These are phyloP conservation scores for Lophiostoma macrostomum DNA, from an alignment of 495 filamentous ascomycete genomes.

Conservation along the genomic window DNA sequence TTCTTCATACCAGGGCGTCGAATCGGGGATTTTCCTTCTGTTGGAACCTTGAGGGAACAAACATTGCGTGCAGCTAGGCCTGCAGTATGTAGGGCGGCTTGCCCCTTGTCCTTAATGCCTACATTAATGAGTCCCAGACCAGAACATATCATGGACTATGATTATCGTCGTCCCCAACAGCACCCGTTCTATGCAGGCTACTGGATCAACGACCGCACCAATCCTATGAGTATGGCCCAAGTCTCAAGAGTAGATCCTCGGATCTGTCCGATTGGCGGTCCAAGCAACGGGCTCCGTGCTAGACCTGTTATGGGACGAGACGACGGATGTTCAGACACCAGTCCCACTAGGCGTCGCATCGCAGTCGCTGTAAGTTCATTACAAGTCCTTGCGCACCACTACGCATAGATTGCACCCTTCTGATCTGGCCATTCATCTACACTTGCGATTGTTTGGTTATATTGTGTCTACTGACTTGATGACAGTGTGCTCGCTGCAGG, in stretches of 20 bases:
- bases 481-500: constrained; percentile 83
- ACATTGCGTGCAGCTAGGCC: constrained; percentile 19
- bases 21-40: constrained; percentile 14
- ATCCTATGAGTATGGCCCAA: constrained; percentile 11
- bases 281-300: neutral
- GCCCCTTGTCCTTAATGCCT: constrained; percentile 3
- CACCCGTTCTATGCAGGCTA: constrained; percentile 9
- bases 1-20: constrained; percentile 5
- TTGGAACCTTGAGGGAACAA: constrained; percentile 5
- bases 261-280: constrained; percentile 5
- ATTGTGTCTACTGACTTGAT: constrained; percentile 13
- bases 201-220: constrained; percentile 20
- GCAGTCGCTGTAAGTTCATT: constrained; percentile 31
- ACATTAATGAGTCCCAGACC: constrained; percentile 5
- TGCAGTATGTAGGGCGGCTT: constrained; percentile 10
- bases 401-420: neutral
- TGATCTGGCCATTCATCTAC: neutral
- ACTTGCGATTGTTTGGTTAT: neutral
- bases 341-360: constrained; percentile 18
- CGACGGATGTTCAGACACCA: constrained; percentile 4
- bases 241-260: constrained; percentile 16
- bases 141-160: constrained; percentile 15
- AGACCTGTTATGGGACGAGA: constrained; percentile 3
- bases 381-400: neutral
- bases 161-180: constrained; percentile 1